Conservation (phyloP, 352 stramenopile genomes). For the Phytophthora citricola region DNA sequence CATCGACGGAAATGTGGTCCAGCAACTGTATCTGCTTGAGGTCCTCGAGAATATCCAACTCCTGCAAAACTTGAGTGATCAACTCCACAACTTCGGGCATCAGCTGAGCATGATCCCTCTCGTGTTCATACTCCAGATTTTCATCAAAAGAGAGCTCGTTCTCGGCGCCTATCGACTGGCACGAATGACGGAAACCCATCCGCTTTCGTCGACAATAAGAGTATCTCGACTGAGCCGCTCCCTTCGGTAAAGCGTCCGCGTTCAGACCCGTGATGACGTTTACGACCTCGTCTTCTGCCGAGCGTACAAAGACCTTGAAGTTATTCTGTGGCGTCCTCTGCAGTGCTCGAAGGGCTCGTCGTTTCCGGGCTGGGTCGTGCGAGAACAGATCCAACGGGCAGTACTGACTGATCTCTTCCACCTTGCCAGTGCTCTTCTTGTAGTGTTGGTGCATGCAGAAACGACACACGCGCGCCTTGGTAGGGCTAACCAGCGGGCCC, state of each 20-base stretch:
- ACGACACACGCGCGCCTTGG: slow-evolving; percentile 72
- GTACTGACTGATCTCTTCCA: slow-evolving; percentile 86
- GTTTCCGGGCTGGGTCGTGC: slow-evolving; percentile 59
- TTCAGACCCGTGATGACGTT: slow-evolving; percentile 81
- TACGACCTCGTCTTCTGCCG: slow-evolving; percentile 76
- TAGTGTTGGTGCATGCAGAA: slow-evolving; percentile 93
- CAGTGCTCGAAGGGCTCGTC: slow-evolving; percentile 63
- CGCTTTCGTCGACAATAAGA: slow-evolving; percentile 78
- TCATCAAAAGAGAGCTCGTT: slow-evolving; percentile 49
- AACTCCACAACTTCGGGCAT: slow-evolving; percentile 77
- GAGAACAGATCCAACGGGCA: slow-evolving; percentile 88
- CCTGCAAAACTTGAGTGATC: slow-evolving; percentile 76
- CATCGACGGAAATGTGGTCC: slow-evolving; percentile 84
- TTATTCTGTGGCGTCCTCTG: slow-evolving; percentile 91
- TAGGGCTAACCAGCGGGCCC: slow-evolving; percentile 55
- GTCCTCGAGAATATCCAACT: slow-evolving; percentile 78
- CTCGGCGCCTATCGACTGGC: slow-evolving; percentile 72
- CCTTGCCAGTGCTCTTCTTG: slow-evolving; percentile 75
- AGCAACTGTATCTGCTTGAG: slow-evolving; percentile 86
- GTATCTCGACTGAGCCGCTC: slow-evolving; percentile 63
- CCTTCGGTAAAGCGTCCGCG: slow-evolving; percentile 74
- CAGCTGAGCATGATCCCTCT: slow-evolving; percentile 43
- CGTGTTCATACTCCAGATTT: slow-evolving; percentile 41
- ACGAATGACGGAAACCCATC: slow-evolving; percentile 80
- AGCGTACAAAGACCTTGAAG: slow-evolving; percentile 89